Conservation (phyloP, 1,139 yeast species). For the Blastobotrys persicus region DNA sequence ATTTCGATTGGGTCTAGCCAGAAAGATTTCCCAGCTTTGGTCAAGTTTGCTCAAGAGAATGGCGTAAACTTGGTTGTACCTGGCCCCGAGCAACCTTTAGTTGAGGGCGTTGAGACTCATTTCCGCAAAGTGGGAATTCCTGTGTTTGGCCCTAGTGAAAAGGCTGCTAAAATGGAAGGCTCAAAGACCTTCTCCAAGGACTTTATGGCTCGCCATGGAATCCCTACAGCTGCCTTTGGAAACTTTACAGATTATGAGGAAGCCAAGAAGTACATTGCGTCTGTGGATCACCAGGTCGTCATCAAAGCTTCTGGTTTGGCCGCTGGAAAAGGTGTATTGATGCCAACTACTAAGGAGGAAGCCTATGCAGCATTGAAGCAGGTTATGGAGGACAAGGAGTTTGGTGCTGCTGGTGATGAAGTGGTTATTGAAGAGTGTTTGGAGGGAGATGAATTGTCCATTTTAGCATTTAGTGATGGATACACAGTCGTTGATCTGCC, state of each 20-base stretch:
- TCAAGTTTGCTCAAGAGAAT: constrained; percentile 48
- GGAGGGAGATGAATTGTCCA: constrained; percentile 95
- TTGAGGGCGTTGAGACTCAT: constrained; percentile 78
- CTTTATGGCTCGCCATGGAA: constrained; percentile 86
- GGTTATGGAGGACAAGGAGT: constrained; percentile 85
- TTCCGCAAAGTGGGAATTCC: constrained; percentile 82
- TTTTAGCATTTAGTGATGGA: constrained; percentile 91
- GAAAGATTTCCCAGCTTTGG: constrained; percentile 56
- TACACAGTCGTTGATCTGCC: constrained; percentile 89
- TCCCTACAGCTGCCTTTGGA: constrained; percentile 90
- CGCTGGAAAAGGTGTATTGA: constrained; percentile 97
- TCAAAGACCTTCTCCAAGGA: constrained; percentile 93
- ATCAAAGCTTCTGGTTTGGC: constrained; percentile 98
- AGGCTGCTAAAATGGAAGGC: constrained; percentile 95
- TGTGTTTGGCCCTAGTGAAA: constrained; percentile 89
- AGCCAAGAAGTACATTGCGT: constrained; percentile 68
- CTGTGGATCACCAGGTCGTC: constrained; percentile 74
- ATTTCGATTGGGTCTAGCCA: constrained; percentile 64
- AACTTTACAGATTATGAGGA: constrained; percentile 74
- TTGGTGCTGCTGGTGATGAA: constrained; percentile 93
- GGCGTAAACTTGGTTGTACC: constrained; percentile 78
- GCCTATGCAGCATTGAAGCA: constrained; percentile 81
- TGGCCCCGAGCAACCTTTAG: constrained; percentile 99
- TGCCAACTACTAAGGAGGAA: constrained; percentile 81
- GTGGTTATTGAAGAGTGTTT: constrained; percentile 94